These are phyloP conservation scores for Kwoniella heveanensis DNA, from an alignment of 768 basidiomycete species.

Conservation along the genomic window DNA sequence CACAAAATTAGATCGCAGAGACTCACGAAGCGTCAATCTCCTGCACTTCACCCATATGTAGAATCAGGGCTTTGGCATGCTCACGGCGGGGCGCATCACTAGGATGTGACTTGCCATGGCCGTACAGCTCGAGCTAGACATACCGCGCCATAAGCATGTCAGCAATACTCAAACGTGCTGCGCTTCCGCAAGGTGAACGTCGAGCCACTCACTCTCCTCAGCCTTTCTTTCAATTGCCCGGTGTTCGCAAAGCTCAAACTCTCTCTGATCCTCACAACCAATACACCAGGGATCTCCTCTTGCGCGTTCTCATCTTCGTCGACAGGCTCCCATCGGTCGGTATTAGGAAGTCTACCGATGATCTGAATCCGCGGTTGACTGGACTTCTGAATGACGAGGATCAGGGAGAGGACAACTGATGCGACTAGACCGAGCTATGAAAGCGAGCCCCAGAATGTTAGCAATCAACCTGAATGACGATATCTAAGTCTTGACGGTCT, in stretches of 20 bases:
- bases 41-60: conserved; percentile 86
- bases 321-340: conserved; percentile 85
- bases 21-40: conserved; percentile 83
- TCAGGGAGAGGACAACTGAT: conserved; percentile 79
- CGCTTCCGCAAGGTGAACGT: no score
- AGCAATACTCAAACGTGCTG: background rate
- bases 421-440: conserved; percentile 76
- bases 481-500: no score
- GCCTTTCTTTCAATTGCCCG: conserved; percentile 77
- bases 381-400: conserved; percentile 86
- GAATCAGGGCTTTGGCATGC: conserved; percentile 75
- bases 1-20: background rate
- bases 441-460: background rate
- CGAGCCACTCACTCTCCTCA: conserved; percentile 63
- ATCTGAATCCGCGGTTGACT: conserved; percentile 89
- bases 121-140: conserved; percentile 80
- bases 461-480: no score
- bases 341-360: conserved; percentile 83
- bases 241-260: conserved; percentile 95
- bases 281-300: conserved; percentile 56
- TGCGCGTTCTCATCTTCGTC: conserved; percentile 84
- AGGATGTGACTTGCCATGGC: conserved; percentile 75
- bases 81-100: conserved; percentile 78
- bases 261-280: conserved; percentile 88
- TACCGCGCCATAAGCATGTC: background rate